Evolutionary conservation across 352 stramenopile genomes (phyloP).

Genomic region (Elongisporangium prolatum): DNA sequence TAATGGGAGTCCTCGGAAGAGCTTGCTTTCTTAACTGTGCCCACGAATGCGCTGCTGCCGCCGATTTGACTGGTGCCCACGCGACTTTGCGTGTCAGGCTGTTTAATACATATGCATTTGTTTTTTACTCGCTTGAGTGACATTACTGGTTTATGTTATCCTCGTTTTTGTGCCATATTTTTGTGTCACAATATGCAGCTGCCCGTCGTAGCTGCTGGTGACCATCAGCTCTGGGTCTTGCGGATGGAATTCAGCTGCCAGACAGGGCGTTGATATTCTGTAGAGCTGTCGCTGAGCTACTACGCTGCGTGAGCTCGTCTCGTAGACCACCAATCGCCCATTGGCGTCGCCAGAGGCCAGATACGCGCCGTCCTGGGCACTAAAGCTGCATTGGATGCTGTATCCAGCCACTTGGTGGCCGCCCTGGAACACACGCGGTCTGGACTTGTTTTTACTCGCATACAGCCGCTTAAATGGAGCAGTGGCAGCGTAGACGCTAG

Average conservation of each 20-base stretch:
- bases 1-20: conserved; percentile 55
- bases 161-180: neutral
- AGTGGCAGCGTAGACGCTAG: conserved; percentile 30
- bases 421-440: conserved; percentile 11
- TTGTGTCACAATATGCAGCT: conserved; percentile 9
- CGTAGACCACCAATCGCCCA: conserved; percentile 45
- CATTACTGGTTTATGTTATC: neutral
- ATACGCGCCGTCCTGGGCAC: conserved; percentile 22
- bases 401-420: conserved; percentile 40
- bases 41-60: conserved; percentile 1
- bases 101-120: neutral
- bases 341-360: conserved; percentile 41
- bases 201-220: conserved; percentile 18
- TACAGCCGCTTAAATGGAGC: conserved; percentile 46
- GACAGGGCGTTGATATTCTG: conserved; percentile 11
- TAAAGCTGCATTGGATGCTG: conserved; percentile 51
- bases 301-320: conserved; percentile 13
- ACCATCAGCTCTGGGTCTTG: conserved; percentile 11
- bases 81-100: conserved; percentile 5
- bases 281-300: conserved; percentile 20
- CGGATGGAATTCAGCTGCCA: conserved; percentile 31
- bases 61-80: conserved; percentile 48
- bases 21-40: conserved; percentile 22
- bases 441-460: conserved; percentile 12
- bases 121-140: neutral